phyloP scores from a whole-genome alignment of 192 early-diverging fungal species.

The Spizellomyces punctatus region DNA sequence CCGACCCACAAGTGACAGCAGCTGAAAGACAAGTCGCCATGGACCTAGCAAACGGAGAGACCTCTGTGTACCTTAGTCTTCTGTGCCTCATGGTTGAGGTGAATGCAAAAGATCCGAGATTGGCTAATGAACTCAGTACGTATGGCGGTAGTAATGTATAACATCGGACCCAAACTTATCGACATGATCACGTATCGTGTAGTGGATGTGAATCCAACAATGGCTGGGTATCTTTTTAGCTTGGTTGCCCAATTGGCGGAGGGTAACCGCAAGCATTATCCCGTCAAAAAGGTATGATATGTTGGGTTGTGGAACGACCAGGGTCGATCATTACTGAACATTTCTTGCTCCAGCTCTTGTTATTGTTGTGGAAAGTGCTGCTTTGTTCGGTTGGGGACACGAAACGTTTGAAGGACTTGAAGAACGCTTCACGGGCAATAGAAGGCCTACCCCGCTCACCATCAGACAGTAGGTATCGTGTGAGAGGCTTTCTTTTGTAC shows the following conservation, averaged over 20 bases:
- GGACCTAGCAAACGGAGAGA: conserved; percentile 48
- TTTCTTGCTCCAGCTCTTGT: conserved; percentile 51
- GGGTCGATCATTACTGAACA: neutral
- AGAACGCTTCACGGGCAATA: conserved; percentile 46
- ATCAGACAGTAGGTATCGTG: neutral
- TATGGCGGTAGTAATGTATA: neutral
- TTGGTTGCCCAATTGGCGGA: conserved; percentile 66
- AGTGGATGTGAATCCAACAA: conserved; percentile 22
- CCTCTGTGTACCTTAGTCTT: conserved; percentile 57
- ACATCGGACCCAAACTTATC: neutral
- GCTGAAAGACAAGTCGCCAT: conserved; percentile 36
- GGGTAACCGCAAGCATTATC: conserved; percentile 70
- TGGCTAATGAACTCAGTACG: conserved; percentile 57
- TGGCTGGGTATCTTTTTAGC: conserved; percentile 67
- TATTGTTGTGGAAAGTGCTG: conserved; percentile 73
- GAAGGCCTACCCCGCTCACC: conserved; percentile 47
- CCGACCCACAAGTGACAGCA: conserved; percentile 6
- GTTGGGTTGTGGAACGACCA: neutral
- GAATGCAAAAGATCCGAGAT: conserved; percentile 48
- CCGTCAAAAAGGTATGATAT: conserved; percentile 63
- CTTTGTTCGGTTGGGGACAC: conserved; percentile 60
- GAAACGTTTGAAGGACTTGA: conserved; percentile 52
- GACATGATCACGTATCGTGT: neutral
- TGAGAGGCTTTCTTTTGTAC: neutral
- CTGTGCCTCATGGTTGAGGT: conserved; percentile 66